Conservation (phyloP, 1,139 yeast genomes). For the Yamadazyma sp. region DNA sequence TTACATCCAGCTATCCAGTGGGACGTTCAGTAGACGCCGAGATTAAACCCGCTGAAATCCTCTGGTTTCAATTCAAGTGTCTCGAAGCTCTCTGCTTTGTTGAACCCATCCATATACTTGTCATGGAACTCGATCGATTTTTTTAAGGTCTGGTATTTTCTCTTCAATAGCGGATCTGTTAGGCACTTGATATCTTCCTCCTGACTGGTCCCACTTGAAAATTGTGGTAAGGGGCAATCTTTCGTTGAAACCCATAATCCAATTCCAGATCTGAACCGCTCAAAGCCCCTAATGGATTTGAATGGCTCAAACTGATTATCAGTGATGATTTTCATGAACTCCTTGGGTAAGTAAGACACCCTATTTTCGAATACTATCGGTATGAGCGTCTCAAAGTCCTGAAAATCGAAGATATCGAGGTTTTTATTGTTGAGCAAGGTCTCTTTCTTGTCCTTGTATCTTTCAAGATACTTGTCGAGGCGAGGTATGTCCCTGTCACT, state of each 20-base stretch:
- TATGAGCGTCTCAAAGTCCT: conserved; percentile 12
- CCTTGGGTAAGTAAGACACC: conserved; percentile 29
- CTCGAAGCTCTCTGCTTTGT: conserved; percentile 5
- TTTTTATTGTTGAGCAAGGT: conserved; percentile 12
- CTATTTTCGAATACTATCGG: conserved; percentile 17
- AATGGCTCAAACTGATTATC: conserved; percentile 28
- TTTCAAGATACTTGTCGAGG: conserved; percentile 11
- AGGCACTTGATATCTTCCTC: conserved; percentile 15
- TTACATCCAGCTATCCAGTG: too few species aligned
- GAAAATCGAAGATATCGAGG: conserved; percentile 14
- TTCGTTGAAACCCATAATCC: conserved; percentile 13
- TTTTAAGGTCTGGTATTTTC: conserved; percentile 5
- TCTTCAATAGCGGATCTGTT: conserved; percentile 4
- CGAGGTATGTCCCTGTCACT: conserved; percentile 10
- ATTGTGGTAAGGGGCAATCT: conserved; percentile 12
- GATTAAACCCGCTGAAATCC: conserved; percentile 9
- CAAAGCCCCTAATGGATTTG: conserved; percentile 6
- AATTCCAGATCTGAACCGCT: conserved; percentile 12
- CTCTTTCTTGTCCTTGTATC: conserved; percentile 11
- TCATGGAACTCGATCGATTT: conserved; percentile 10
- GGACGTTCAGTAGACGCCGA: not conserved
- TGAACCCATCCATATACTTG: conserved; percentile 12
- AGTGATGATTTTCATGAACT: conserved; percentile 26
- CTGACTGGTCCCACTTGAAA: conserved; percentile 6
- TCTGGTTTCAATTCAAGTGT: conserved; percentile 10